Evolutionary conservation across 192 early-diverging fungal genomes (phyloP).

Genomic region (Allomyces javanicus): DNA sequence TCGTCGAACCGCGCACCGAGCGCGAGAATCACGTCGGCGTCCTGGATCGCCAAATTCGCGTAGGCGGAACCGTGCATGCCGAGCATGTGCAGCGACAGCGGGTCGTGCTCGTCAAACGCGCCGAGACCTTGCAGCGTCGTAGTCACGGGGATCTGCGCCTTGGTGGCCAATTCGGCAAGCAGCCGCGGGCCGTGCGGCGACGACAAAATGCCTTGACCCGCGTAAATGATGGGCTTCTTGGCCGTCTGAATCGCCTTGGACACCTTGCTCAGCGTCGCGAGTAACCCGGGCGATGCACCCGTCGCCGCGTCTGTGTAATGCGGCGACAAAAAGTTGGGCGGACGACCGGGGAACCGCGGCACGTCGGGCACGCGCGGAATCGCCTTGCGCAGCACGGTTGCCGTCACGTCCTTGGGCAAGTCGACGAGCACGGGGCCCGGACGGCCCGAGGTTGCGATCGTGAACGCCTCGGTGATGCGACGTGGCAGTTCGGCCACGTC

Average conservation of each 20-base stretch:
- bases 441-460: slow-evolving; percentile 84
- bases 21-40: slow-evolving; percentile 81
- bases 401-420: slow-evolving; percentile 95
- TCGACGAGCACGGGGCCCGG: slow-evolving; percentile 95
- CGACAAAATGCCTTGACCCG: slow-evolving; percentile 75
- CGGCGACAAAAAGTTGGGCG: slow-evolving; percentile 10
- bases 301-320: slow-evolving; percentile 18
- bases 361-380: slow-evolving; percentile 56
- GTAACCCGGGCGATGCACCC: slow-evolving; percentile 14
- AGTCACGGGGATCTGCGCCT: slow-evolving; percentile 87
- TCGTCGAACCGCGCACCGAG: slow-evolving; percentile 97
- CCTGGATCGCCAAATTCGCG: slow-evolving; percentile 96
- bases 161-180: slow-evolving; percentile 62
- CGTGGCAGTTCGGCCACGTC: slow-evolving; percentile 87
- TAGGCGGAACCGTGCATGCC: slow-evolving; percentile 98
- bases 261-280: slow-evolving; percentile 38
- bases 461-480: slow-evolving; percentile 95
- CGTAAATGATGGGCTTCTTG: slow-evolving; percentile 83
- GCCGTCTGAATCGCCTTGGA: slow-evolving; percentile 73
- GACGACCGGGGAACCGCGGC: slow-evolving; percentile 32
- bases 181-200: slow-evolving; percentile 61
- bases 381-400: slow-evolving; percentile 59
- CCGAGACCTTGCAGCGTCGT: slow-evolving; percentile 89
- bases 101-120: slow-evolving; percentile 80
- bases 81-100: slow-evolving; percentile 83